Evolutionary conservation across 2,329 filamentous ascomycete genomes (phyloP), one percentile per base, ranked within the genome.

Genomic region (Ascochyta lentis): DNA sequence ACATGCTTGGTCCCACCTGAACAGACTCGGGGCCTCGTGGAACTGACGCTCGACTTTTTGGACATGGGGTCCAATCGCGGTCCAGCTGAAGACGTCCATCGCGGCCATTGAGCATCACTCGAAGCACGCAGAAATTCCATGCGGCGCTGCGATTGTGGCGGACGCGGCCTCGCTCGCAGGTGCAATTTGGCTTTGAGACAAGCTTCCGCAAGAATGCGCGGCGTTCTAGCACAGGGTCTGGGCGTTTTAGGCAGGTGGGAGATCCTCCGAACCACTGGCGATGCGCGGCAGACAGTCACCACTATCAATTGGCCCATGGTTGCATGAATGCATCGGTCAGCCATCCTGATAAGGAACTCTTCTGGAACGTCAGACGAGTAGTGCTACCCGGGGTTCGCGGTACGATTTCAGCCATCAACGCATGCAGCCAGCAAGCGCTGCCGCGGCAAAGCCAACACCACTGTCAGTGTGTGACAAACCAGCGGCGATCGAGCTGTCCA

Each of bases 171-270:
- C 55, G 60, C 58, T 48, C 44, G 29, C 27, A 37, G 19, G 22
- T 52, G 41, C 29, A 53, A 63, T 59, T 65, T 65, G 63, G 56
- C 63, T 56, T 60, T 42, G 15, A 51, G 55, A 60, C 62, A 65
- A 62, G 60, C 54, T 49, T 56, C 33, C 23, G 16, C 26, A 57
- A 57, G 54, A 57, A 34, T 35, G 44, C 54, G 49, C 44, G 49
- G 39, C 49, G 13, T 6, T 6, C 39, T 52, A 45, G 54, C 23
- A 24, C 3, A 13, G 31, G 39, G 39, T 45, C 49, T 57, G 13
- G 47, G 47, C 53, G 42, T 15, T 43, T 56, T 51, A 50, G 53
- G 46, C 47, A 44, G 34, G 50, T 50, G 38, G 31, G 27, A 53
- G 45, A 47, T 53, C 35, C 40, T 40, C 19, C 23, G 35, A 23